Evolutionary conservation across 2,329 filamentous ascomycete species (phyloP), one percentile per base, ranked within the genome.

Genomic region (Cercospora citrullina): DNA sequence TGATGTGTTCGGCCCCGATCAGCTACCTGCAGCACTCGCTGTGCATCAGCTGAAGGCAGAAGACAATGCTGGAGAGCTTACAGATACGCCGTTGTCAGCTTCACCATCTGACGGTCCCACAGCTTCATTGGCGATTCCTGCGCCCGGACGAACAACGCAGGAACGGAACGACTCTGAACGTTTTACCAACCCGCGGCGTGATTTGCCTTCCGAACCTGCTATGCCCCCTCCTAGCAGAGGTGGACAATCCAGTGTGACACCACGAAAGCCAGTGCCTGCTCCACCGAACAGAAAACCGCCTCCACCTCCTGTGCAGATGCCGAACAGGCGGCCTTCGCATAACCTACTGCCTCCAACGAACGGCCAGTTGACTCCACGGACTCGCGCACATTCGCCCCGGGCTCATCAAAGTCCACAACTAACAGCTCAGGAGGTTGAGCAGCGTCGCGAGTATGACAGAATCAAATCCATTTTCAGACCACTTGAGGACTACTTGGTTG

Each of bases 401-500:
- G 67, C 67, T n/a, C 69, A 65, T 23, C 65, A 67, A 36, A 77
- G 76, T 51, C 74, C 76, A 4, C 69, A 69, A 48, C 62, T 73
- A 5, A 71, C 75, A n/a, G 60, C 70, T 2, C 68, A 71, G 21
- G 75, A 78, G 33, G 45, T 71, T 16, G 72, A 75, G 42, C 69
- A 74, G 53, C 71, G 73, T 5, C 68, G 74, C 36, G 74, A 77
- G 26, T 76, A 78, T 60, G 78, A 80, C 57, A 72, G 75, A 3
- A 79, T 84, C 2, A 88, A 86, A 74, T 83, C 82, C 42, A 87
- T 94, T 10, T 97, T 97, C 78, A 89, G 87, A 68, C 85, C 85
- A 5, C 77, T 97, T 14, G 92, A 96, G 79, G 90, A 93, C 69
- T 94, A 95, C 75, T 85, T 97, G 48, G 81, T 88, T 60, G 79